Percentiles rank a stretch among this genome's conserved stretches.
Conservation (phyloP, 1,284 basidiomycete species). For the Rhodotorula sp. region DNA sequence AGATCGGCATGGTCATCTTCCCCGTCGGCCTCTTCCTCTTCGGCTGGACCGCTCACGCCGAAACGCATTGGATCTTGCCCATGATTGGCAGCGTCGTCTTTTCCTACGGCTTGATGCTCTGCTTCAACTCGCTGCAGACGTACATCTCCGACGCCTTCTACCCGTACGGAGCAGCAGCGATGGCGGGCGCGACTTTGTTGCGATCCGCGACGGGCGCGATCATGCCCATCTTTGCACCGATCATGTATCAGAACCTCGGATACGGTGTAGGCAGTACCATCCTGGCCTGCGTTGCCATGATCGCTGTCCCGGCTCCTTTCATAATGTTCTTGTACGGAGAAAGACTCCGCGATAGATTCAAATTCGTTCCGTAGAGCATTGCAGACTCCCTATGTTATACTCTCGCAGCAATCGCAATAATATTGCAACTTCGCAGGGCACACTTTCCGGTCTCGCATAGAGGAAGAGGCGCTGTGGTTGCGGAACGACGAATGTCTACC, state of each 20-base stretch:
- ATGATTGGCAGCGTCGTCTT: conserved; percentile 46
- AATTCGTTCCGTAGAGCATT: conserved; percentile 45
- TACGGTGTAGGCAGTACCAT: conserved; percentile 53
- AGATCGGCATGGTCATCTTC: conserved; percentile 52
- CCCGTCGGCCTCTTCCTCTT: conserved; percentile 52
- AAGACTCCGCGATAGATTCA: conserved; percentile 48
- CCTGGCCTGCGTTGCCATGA: conserved; percentile 49
- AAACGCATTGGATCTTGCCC: conserved; percentile 51
- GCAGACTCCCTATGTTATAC: too few species aligned
- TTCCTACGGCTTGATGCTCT: conserved; percentile 33
- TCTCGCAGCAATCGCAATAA: too few species aligned
- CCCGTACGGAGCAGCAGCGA: conserved; percentile 53
- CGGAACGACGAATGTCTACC: background rate
- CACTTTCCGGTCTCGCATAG: too few species aligned
- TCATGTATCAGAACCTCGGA: conserved; percentile 51
- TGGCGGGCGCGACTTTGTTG: conserved; percentile 48
- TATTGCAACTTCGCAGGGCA: background rate
- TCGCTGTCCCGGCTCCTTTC: conserved; percentile 52
- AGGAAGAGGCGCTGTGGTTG: too few species aligned
- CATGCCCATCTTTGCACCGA: conserved; percentile 51
- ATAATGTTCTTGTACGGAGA: conserved; percentile 51
- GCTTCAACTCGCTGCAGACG: conserved; percentile 38
- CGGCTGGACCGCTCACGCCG: conserved; percentile 48
- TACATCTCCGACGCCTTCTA: conserved; percentile 33
- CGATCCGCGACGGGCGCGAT: conserved; percentile 50